Base-by-base conservation (phyloP, 2,329 filamentous ascomycete species). In the Ascochyta pisi region DNA sequence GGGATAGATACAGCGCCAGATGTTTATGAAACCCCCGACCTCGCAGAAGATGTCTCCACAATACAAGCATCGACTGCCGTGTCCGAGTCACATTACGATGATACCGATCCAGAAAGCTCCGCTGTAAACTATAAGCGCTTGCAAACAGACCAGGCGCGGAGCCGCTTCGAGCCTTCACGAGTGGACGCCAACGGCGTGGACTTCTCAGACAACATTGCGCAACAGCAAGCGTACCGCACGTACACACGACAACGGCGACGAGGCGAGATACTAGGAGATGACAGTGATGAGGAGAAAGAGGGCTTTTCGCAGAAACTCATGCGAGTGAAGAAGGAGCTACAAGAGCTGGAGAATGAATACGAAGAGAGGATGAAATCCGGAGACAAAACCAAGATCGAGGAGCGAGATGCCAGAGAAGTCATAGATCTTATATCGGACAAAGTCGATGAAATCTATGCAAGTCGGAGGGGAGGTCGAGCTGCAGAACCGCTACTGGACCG, bases 1-100 rank as follows among this genome's bases (percentile, higher is more conserved):
- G 73, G 73, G 54, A 75, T 74, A 53, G 93, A 97, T 78, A 90
- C 89, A 50, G 92, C 93, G 26, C 93, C 93, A 64, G 95, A 98
- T 72, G 91, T 96, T 69, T 98, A 97, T 81, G 94, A 98, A 78
- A 98, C 95, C 15, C 93, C 94, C 63, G 93, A 96, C 52, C 81
- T 97, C 64, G 94, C 90, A 53, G 92, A 96, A 71, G 93, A 96
- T 76, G 90, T 87, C 61, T 96, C 92, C 22, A 96, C 92, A 43
- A 80, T 92, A 54, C 90, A 88, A 52, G 72, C 72, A 42, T 75
- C 75, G 19, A 74, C 73, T 23, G 69, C 72, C 7, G 68, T 74
- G 26, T 77, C 76, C 40, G 70, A 71, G 33, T 75, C 74, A 46
- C 83, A 86, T 71, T 84, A 85, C 27, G 86, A 88, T 42, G 86